Evolutionary conservation across 805 yeast genomes (phyloP), one percentile per base, ranked within the genome.

Genomic region (Candida tibetensis): DNA sequence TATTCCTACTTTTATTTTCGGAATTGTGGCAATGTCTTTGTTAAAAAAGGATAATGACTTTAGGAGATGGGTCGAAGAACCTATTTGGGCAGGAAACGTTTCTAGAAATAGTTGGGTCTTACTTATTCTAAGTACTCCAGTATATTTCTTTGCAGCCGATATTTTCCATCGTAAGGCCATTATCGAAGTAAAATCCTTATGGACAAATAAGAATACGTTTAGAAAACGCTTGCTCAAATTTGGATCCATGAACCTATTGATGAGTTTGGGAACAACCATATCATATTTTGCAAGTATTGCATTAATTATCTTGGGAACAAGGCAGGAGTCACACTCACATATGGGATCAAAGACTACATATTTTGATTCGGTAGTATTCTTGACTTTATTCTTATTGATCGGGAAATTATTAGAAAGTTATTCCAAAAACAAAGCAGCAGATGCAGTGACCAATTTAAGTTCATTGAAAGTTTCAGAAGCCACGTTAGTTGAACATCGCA

Each of bases 281-380:
- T 78, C 91, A 1, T 85, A 83, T 53, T 71, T 81, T 55, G 76
- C 87, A 4, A 80, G 87, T 52, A 69, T 85, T 28, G 79, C 74
- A 0, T 58, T 82, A 30, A 58, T 84, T 9, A 67, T 58, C 3
- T 53, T 76, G 25, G 72, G 75, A 28, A 74, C 81, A 0, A 37
- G 53, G 19, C 60, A 48, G 30, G 30, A 45, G 19, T 40, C 53
- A 2, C 29, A 34, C n/a, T 14, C 49, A 3, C 34, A 46, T n/a
- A 49, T 46, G 52, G 82, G 77, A 1, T 70, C 71, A 41, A 70
- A 77, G 12, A 81, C 87, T 3, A 80, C 85, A 0, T 85, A 82
- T 50, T 85, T 85, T 53, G 95, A 85, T 52, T 80, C 90, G 4
- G 91, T 84, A 19, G 86, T 85, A 3, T 85, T 85, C 52, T 65